phyloP scores from a whole-genome alignment of 202 grass and related monocot genomes.

The Digitaria exilis region DNA sequence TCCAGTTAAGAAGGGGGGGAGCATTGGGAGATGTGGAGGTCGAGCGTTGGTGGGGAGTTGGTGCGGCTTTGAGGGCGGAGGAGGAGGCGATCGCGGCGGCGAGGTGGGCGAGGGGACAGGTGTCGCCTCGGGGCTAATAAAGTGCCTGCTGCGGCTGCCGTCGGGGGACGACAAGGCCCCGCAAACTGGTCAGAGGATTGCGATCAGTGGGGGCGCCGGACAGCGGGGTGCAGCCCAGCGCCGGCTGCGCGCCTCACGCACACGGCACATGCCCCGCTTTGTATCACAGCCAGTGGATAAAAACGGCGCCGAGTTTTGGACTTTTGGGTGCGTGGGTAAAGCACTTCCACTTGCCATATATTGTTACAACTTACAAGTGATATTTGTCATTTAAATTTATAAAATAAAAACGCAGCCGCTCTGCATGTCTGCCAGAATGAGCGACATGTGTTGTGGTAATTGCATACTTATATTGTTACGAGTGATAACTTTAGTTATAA shows the following conservation, averaged over 20 bases:
- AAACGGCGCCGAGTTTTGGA: not conserved
- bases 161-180: slow-evolving; percentile 28
- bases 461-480: too few relatives aligned
- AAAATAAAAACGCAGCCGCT: not conserved
- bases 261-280: not conserved
- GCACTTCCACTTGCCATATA: not conserved
- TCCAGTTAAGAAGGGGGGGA: too few relatives aligned
- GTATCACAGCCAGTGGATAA: not conserved
- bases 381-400: not conserved
- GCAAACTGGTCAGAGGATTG: slow-evolving; percentile 28
- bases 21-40: not conserved
- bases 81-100: slow-evolving; percentile 46
- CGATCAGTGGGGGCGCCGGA: too few relatives aligned
- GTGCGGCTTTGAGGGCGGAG: slow-evolving; percentile 45
- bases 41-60: slow-evolving; percentile 20
- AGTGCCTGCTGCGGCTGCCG: slow-evolving; percentile 20
- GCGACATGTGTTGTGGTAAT: too few relatives aligned
- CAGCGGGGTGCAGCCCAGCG: not conserved
- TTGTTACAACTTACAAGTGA: not conserved
- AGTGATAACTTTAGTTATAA: too few relatives aligned
- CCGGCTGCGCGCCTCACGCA: slow-evolving; percentile 31
- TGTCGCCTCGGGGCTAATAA: slow-evolving; percentile 56
- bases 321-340: not conserved
- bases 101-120: slow-evolving; percentile 39
- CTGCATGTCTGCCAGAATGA: not conserved